These are phyloP conservation scores for Saposhnikovia divaricata DNA, from an alignment of 129 eudicot genomes.

Conservation along the genomic window DNA sequence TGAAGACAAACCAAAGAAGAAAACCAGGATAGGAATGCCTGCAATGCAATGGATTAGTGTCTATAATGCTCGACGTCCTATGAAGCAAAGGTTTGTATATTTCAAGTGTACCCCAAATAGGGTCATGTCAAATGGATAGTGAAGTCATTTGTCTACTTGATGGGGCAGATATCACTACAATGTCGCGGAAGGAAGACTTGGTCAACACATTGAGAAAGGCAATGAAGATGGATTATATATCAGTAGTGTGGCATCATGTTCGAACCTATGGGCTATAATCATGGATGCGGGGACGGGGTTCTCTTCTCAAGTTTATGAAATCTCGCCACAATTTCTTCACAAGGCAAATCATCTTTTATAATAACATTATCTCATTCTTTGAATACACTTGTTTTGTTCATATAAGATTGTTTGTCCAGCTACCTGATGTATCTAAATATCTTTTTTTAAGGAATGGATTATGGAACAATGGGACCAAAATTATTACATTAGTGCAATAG, in stretches of 20 bases:
- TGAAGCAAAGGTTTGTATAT: constrained; percentile 74
- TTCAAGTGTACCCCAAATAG: background rate
- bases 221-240: constrained; percentile 71
- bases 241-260: constrained; percentile 70
- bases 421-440: background rate
- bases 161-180: constrained; percentile 73
- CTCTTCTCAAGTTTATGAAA: constrained; percentile 62
- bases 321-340: constrained; percentile 58
- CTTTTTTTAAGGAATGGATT: constrained; percentile 63
- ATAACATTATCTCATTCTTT: background rate
- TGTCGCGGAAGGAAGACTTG: constrained; percentile 63
- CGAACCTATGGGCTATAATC: constrained; percentile 74
- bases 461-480: constrained; percentile 90
- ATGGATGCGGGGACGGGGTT: constrained; percentile 93
- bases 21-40: constrained; percentile 79
- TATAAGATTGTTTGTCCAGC: background rate
- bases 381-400: background rate
- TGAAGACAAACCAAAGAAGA: constrained; percentile 77
- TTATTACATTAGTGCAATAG: constrained; percentile 67
- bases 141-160: background rate
- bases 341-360: constrained; percentile 33
- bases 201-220: constrained; percentile 74
- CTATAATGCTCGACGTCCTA: constrained; percentile 75
- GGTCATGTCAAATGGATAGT: background rate
- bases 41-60: constrained; percentile 90